phyloP scores from a whole-genome alignment of 2,329 filamentous ascomycete genomes.

The Chaetomium globosum region DNA sequence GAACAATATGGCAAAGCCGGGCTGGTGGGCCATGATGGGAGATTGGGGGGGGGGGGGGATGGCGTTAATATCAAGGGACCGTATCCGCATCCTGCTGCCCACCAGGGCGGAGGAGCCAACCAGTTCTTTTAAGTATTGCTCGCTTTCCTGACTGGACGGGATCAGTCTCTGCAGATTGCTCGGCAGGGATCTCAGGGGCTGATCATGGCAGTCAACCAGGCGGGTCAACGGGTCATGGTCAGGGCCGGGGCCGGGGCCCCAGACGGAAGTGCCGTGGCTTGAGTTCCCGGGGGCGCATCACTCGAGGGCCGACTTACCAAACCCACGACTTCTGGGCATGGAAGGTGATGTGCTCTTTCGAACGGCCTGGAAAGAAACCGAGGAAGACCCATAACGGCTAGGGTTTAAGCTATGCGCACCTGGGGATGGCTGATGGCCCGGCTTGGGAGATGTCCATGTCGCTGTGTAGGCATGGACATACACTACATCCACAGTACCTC shows the following conservation, averaged over 20 bases:
- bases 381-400: constrained; percentile 30
- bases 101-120: constrained; percentile 29
- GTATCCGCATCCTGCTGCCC: constrained; percentile 31
- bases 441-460: constrained; percentile 3
- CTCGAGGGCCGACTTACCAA: background rate
- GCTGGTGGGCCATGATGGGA: constrained; percentile 37
- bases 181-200: constrained; percentile 34
- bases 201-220: constrained; percentile 34
- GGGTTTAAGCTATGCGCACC: constrained; percentile 15
- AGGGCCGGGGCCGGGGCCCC: constrained; percentile 18
- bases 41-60: constrained; percentile 31
- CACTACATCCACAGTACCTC: background rate
- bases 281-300: constrained; percentile 19
- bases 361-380: constrained; percentile 34
- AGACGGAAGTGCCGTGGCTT: constrained; percentile 28
- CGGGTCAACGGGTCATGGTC: constrained; percentile 36
- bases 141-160: constrained; percentile 30
- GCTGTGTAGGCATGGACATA: background rate
- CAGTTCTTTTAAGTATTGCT: constrained; percentile 29
- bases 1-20: constrained; percentile 40
- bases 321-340: background rate
- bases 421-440: background rate
- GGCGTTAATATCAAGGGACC: constrained; percentile 34
- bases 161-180: constrained; percentile 34
- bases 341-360: constrained; percentile 29